These are phyloP conservation scores for Chalaropsis ovoidea DNA, from an alignment of 2,329 filamentous ascomycete species.

Conservation along the genomic window DNA sequence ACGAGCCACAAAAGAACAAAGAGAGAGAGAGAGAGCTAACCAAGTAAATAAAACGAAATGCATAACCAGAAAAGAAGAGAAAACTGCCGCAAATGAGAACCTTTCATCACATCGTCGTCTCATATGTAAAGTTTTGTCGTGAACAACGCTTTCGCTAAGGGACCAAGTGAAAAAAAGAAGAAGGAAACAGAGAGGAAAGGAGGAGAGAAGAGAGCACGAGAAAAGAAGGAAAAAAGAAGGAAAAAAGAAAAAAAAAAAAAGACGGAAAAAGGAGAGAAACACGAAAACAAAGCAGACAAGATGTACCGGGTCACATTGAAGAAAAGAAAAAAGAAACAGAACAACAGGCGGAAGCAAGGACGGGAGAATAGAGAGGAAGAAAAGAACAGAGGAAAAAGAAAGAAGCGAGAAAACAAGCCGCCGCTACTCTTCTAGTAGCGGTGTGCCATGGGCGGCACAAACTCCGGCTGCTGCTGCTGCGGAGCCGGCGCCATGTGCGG, in stretches of 20 bases:
- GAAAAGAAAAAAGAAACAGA: conserved; percentile 1
- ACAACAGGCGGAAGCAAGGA: neutral
- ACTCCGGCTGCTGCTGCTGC: conserved; percentile 5
- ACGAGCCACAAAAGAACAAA: neutral
- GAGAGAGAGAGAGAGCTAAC: neutral
- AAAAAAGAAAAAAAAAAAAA: neutral
- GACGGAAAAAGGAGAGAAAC: neutral
- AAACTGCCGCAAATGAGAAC: conserved; percentile 6
- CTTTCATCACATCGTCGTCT: conserved; percentile 11
- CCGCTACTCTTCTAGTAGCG: conserved; percentile 2
- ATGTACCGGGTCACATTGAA: conserved; percentile 5
- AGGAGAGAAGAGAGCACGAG: neutral
- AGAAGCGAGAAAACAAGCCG: neutral
- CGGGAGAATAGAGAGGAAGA: neutral
- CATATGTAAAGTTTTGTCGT: conserved; percentile 10
- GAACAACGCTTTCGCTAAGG: conserved; percentile 18
- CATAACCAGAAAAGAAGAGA: neutral
- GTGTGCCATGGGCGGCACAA: conserved; percentile 7
- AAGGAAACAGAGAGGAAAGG: neutral
- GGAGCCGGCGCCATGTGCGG: conserved; percentile 4
- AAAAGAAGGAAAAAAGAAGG: neutral
- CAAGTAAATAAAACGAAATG: conserved; percentile 7
- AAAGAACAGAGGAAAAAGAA: neutral
- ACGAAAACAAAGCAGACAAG: conserved; percentile 8
- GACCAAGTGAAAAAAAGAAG: conserved; percentile 8